phyloP scores from a whole-genome alignment of 768 basidiomycete genomes.

The Auriscalpium microsporum region DNA sequence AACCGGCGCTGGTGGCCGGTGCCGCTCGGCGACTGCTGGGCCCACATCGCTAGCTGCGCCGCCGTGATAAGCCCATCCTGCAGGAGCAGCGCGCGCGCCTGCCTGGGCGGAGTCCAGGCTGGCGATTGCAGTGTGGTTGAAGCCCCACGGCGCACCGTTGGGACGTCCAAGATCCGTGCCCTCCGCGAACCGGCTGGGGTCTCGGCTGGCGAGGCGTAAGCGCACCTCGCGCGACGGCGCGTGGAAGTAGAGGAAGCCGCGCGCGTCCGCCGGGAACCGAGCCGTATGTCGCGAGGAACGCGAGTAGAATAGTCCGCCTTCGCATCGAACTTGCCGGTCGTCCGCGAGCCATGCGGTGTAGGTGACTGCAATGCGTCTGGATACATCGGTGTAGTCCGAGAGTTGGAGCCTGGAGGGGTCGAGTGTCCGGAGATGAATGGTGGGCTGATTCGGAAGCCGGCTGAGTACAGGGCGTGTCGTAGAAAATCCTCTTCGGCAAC shows the following conservation, averaged over 20 bases:
- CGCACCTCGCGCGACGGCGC: not conserved
- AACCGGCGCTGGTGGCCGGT: not conserved
- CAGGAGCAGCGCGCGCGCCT: not conserved
- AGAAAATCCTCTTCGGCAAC: too few species aligned
- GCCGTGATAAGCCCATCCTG: not conserved
- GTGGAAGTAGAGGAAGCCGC: slow-evolving; percentile 4
- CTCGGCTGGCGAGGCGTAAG: not conserved
- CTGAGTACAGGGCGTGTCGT: not conserved
- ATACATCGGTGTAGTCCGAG: not conserved
- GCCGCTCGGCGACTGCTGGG: not conserved
- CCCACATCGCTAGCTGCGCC: not conserved
- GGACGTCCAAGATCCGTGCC: not conserved
- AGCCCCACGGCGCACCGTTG: not conserved
- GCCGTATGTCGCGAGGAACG: too few species aligned
- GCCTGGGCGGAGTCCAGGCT: not conserved
- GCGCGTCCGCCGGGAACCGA: slow-evolving; percentile 17
- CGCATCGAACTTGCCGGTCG: too few species aligned
- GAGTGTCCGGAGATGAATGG: not conserved
- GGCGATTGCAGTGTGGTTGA: not conserved
- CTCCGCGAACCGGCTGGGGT: not conserved
- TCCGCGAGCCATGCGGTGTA: too few species aligned
- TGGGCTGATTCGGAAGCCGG: not conserved
- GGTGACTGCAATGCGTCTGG: too few species aligned
- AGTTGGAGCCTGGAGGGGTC: not conserved
- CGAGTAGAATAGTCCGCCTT: too few species aligned